Evolutionary conservation across 164 flowering plant genomes (phyloP), one percentile per base, ranked within the genome.

Genomic region (Paratinospora sagittata): DNA sequence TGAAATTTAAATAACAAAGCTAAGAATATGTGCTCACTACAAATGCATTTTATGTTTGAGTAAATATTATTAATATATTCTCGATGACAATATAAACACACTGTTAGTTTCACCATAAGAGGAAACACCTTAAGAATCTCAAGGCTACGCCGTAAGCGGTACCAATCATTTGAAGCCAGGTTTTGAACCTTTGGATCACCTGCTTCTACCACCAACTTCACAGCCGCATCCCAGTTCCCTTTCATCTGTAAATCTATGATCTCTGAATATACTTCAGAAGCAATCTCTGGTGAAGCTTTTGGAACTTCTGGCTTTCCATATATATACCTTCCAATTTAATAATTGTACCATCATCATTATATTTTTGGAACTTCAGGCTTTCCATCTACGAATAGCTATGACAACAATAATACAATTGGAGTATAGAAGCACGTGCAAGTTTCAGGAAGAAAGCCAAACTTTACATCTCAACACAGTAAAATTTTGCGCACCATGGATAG

Each of bases 271-370:
- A 81, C 98, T 81, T 89, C 84, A 65, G 91, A 81, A 55, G 87
- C 76, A 79, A 92, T 78, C 73, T 95, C 90, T 21, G 34, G 81
- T 65, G 98, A 88, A 39, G 96, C 88, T 81, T 85, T 86, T 52
- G 98, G 98, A 78, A 95, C 97, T 85, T 87, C 89, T 63, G 98
- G 98, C 83, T 92, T 95, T 57, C 98, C 98, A 83, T 95, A 95
- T 30, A 95, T 81, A 74, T 84, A 92, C 97, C 98, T 95, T 66
- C 23, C 52, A 12, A 24, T 17, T 63, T 21, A 27, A 75, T 7
- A 66, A 62, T 47, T 21, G 23, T 21, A 52, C 13, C 1, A 27
- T 71, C 34, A 36, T 39, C 39, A 45, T 45, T 74, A 74, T 45
- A 34, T 58, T 62, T n/a, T 33, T 23, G 27, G 34, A 9, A 45